phyloP scores from a whole-genome alignment of 108 stramenopile genomes.

The Cyclotella choctawhatcheeana region DNA sequence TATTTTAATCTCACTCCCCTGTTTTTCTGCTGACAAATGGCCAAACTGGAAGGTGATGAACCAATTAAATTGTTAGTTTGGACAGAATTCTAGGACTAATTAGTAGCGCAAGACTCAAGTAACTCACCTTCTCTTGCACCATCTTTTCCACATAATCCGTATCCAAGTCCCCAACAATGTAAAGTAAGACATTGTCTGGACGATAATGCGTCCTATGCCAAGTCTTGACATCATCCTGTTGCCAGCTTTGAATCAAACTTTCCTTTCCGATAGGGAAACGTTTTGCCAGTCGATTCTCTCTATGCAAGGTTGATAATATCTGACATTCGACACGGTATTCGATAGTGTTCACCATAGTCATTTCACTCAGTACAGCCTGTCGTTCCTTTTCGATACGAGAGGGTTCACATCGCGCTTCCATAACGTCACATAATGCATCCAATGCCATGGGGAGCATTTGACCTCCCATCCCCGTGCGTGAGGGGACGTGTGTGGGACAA shows the following conservation, averaged over 20 bases:
- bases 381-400: slow-evolving; percentile 96
- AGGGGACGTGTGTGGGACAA: slow-evolving; percentile 84
- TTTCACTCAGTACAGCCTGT: slow-evolving; percentile 94
- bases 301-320: slow-evolving; percentile 92
- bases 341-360: slow-evolving; percentile 98
- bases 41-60: too few species aligned
- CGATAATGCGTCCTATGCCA: slow-evolving; percentile 98
- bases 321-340: slow-evolving; percentile 99
- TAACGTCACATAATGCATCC: slow-evolving; percentile 95
- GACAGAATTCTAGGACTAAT: too few species aligned
- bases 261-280: slow-evolving; percentile 99
- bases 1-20: slow-evolving; percentile 72
- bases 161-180: slow-evolving; percentile 95
- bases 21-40: slow-evolving; percentile 75
- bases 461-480: too few species aligned
- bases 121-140: slow-evolving; percentile 86
- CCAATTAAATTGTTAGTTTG: too few species aligned
- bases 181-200: slow-evolving; percentile 97
- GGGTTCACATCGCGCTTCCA: slow-evolving; percentile 93
- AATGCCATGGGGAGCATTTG: slow-evolving; percentile 96
- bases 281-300: slow-evolving; percentile 95
- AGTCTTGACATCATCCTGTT: slow-evolving; percentile 90
- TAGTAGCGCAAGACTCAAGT: too few species aligned
- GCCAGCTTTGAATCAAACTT: slow-evolving; percentile 90
- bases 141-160: slow-evolving; percentile 76